Base-by-base conservation (phyloP, 352 stramenopile species). In the Globisporangium polare region DNA sequence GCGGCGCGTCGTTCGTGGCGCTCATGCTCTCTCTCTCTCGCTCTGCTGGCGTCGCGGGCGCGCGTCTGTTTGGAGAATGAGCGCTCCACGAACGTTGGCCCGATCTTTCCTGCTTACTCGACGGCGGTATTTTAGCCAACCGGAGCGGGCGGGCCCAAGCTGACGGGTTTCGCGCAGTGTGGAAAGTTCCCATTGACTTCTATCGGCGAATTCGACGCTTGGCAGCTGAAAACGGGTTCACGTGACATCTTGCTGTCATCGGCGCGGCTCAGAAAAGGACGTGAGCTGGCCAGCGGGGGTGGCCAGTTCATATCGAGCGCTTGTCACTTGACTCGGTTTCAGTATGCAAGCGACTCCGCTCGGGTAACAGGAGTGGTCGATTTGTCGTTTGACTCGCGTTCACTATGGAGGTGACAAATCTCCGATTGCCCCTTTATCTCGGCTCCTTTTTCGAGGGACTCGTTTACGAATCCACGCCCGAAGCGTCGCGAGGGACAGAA, bases 81-180 rank as follows among this genome's bases (percentile, higher is more conserved):
- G 49, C 18, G 7, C 22, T 41, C 22, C 24, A 51, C 9, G 18
- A n/a, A 13, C 27, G 49, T 41, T 39, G 15, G 18, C 10, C 18
- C 27, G 49, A 54, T 54, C 49, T 54, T 54, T 54, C 7, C 8
- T 17, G 50, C 27, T 56, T 56, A 56, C 50, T 56, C 29, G 27
- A 59, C 20, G 18, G 2, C 8, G 0, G 22, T 27, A 37, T 59
- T 50, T 50, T 27, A 59, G 24, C 53, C 53, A 59, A 59, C 50
- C 6, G 22, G 20, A 55, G 18, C 17, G 13, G 13, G 26, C 17
- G 6, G 17, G 47, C 0, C 8, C 15, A 18, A 18, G n/a, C 2
- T 6, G 1, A n/a, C 15, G 37, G 37, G 37, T n/a, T 53, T 17
- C 17, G 8, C 15, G 5, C 4, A 5, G 5, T 39, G 33, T 39